Evolutionary conservation across 2,329 filamentous ascomycete species (phyloP).

Genomic region (Aciculosporium take): DNA sequence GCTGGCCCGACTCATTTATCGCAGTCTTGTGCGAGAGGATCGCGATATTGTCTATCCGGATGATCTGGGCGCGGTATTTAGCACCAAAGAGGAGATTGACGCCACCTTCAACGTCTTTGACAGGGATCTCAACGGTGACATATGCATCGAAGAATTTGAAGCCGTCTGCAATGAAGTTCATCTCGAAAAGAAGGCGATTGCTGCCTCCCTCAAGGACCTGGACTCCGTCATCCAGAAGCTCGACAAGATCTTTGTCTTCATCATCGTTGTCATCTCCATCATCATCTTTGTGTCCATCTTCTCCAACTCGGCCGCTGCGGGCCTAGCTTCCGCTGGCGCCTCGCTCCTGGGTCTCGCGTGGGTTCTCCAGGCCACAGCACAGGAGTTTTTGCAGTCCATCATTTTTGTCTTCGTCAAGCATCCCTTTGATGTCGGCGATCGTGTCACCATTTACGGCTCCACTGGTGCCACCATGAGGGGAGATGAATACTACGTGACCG

Average conservation of each 20-base stretch:
- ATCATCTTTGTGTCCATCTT: slow-evolving; percentile 83
- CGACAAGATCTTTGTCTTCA: slow-evolving; percentile 76
- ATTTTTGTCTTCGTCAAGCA: slow-evolving; percentile 97
- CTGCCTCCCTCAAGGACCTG: slow-evolving; percentile 83
- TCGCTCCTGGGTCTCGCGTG: slow-evolving; percentile 80
- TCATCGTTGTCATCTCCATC: slow-evolving; percentile 66
- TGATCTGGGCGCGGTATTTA: slow-evolving; percentile 66
- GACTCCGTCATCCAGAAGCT: slow-evolving; percentile 88
- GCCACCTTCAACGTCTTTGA: slow-evolving; percentile 88
- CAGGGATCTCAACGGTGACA: slow-evolving; percentile 92
- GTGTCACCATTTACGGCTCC: slow-evolving; percentile 82
- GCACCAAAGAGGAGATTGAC: slow-evolving; percentile 71
- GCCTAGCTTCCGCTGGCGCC: slow-evolving; percentile 79
- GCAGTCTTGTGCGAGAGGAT: slow-evolving; percentile 64
- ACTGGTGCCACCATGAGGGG: slow-evolving; percentile 64
- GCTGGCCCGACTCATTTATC: slow-evolving; percentile 74
- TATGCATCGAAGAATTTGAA: slow-evolving; percentile 89
- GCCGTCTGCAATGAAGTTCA: slow-evolving; percentile 89
- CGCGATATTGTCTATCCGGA: slow-evolving; percentile 64
- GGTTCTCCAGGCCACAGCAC: slow-evolving; percentile 83
- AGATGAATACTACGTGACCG: slow-evolving; percentile 92
- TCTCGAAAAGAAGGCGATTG: slow-evolving; percentile 87
- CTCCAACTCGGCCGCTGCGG: slow-evolving; percentile 77
- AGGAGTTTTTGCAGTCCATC: slow-evolving; percentile 86
- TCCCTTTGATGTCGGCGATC: slow-evolving; percentile 89